phyloP scores from a whole-genome alignment of 108 stramenopile genomes.

The Skeletonema tropicum region DNA sequence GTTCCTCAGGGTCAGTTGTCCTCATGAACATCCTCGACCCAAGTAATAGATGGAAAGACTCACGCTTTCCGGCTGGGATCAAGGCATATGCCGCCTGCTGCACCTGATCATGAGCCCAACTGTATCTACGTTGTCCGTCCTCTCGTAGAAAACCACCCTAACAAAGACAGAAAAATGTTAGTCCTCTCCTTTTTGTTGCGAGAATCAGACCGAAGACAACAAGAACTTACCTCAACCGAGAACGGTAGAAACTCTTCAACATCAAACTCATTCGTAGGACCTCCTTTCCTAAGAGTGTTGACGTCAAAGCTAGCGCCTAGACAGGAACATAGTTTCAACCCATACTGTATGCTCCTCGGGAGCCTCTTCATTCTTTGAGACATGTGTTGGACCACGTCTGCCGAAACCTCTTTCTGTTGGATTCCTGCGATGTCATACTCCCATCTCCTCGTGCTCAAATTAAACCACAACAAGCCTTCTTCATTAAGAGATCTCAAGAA shows the following conservation, averaged over 20 bases:
- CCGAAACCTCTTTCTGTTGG: slow-evolving; percentile 12
- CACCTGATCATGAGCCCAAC: slow-evolving; percentile 60
- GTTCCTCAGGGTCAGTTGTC: slow-evolving; percentile 18
- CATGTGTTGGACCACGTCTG: slow-evolving; percentile 33
- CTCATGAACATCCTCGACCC: slow-evolving; percentile 41
- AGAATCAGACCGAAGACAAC: no score
- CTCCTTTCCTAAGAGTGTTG: neutral
- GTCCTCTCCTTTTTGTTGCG: no score
- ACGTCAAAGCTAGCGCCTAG: slow-evolving; percentile 45
- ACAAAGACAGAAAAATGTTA: no score
- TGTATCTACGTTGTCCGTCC: slow-evolving; percentile 15
- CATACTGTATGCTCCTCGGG: slow-evolving; percentile 22
- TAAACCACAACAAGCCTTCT: slow-evolving; percentile 47
- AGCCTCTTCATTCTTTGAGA: slow-evolving; percentile 34
- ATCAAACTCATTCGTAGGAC: neutral
- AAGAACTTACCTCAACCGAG: slow-evolving; percentile 5
- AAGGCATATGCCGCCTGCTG: slow-evolving; percentile 59
- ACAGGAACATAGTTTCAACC: slow-evolving; percentile 52
- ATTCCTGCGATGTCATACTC: slow-evolving; percentile 51
- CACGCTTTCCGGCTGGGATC: slow-evolving; percentile 41
- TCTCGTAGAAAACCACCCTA: slow-evolving; percentile 13
- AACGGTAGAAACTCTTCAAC: slow-evolving; percentile 32
- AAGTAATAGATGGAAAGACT: slow-evolving; percentile 51
- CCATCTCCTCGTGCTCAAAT: slow-evolving; percentile 47
- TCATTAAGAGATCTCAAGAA: slow-evolving; percentile 50